A percentile compares a stretch with the other conserved stretches of the same genome.
Conservation (phyloP, 1,284 basidiomycete genomes). For the Ceratobasidium sp. region DNA sequence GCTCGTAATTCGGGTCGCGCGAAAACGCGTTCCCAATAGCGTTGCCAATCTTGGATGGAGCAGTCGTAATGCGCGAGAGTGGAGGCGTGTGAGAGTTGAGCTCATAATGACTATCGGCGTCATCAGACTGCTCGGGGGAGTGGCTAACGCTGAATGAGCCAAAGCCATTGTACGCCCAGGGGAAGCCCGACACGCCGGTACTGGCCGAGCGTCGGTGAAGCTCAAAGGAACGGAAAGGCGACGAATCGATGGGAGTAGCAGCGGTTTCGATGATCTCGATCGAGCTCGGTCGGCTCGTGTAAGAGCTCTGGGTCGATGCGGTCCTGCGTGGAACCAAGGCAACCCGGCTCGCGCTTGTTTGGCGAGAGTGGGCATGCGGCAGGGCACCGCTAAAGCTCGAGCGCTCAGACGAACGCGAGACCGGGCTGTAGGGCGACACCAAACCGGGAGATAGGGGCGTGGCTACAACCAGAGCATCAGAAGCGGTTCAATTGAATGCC, state of each 20-base stretch:
- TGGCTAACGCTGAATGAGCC: conserved; percentile 14
- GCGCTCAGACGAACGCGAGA: conserved; percentile 24
- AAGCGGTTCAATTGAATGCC: neutral
- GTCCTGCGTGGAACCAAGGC: conserved; percentile 18
- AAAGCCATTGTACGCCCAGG: conserved; percentile 9
- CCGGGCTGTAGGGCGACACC: conserved; percentile 11
- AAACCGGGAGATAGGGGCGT: conserved; percentile 10
- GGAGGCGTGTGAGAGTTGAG: conserved; percentile 30
- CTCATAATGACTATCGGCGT: conserved; percentile 33
- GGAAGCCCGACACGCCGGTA: conserved; percentile 10
- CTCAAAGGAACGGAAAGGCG: conserved; percentile 16
- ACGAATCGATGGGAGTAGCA: conserved; percentile 24
- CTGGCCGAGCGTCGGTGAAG: conserved; percentile 31
- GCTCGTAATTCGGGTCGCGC: conserved; percentile 32
- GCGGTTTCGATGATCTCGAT: conserved; percentile 35
- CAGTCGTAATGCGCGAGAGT: conserved; percentile 35
- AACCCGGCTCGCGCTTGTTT: neutral
- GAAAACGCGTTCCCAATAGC: conserved; percentile 32
- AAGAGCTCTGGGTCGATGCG: conserved; percentile 22
- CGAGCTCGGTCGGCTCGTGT: conserved; percentile 19
- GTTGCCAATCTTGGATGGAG: conserved; percentile 33
- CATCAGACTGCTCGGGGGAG: conserved; percentile 27
- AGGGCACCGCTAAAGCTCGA: conserved; percentile 5
- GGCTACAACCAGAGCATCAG: neutral
- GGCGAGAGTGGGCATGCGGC: conserved; percentile 2